phyloP scores from a whole-genome alignment of 495 filamentous ascomycete genomes.

The Usnea hakonensis region DNA sequence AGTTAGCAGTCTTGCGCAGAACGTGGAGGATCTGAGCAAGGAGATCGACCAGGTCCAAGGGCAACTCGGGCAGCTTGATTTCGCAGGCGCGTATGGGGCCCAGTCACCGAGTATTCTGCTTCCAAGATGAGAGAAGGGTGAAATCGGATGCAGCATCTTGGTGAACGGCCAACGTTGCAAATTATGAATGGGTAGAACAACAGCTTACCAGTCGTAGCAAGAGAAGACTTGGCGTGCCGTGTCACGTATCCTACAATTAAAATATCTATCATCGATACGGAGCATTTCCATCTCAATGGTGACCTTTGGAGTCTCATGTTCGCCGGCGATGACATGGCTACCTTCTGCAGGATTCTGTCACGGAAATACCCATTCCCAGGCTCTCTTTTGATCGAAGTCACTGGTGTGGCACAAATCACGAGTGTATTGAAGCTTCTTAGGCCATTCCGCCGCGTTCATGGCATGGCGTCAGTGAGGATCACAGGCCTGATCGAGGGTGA shows the following conservation, averaged over 20 bases:
- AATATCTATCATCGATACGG: no score
- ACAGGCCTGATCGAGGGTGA: not conserved
- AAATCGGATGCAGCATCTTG: not conserved
- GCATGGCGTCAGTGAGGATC: not conserved
- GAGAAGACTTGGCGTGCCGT: no score
- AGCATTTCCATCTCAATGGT: no score
- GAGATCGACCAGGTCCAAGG: constrained; percentile 69
- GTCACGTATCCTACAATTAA: no score
- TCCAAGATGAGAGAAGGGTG: not conserved
- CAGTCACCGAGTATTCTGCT: constrained; percentile 6
- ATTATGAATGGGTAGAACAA: not conserved
- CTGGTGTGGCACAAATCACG: not conserved
- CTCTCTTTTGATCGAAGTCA: not conserved
- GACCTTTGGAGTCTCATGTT: not conserved
- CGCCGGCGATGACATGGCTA: not conserved
- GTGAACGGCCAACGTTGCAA: not conserved
- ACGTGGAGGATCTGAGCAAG: constrained; percentile 72
- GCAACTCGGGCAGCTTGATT: constrained; percentile 43
- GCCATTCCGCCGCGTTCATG: not conserved
- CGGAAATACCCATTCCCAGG: not conserved
- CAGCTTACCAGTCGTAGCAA: not conserved
- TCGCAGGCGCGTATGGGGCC: constrained; percentile 43
- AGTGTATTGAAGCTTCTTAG: not conserved
- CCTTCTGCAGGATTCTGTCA: not conserved
- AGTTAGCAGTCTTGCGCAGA: constrained; percentile 67